These are phyloP conservation scores for Pulicaria dysenterica DNA, from an alignment of 129 eudicot species.

Conservation along the genomic window DNA sequence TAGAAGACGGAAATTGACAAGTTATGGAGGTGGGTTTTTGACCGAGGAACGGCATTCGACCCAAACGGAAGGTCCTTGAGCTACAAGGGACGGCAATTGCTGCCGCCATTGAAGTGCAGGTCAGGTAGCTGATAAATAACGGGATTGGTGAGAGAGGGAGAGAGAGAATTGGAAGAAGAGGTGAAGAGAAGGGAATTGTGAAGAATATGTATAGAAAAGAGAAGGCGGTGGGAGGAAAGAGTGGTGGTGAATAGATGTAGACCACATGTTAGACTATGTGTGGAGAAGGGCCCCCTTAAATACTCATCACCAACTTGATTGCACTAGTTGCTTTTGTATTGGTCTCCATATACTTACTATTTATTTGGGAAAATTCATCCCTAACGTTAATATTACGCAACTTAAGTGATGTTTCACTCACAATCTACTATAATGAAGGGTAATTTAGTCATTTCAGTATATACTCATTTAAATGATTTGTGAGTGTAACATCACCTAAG, in stretches of 20 bases:
- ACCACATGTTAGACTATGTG: conserved; percentile 47
- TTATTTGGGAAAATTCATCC: too few species aligned
- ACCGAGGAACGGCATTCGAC: conserved; percentile 37
- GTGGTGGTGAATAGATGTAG: conserved; percentile 31
- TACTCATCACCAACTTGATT: conserved; percentile 24
- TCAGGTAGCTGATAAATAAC: background rate
- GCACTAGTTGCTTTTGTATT: conserved; percentile 17
- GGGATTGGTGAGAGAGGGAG: background rate
- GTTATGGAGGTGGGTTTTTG: conserved; percentile 34
- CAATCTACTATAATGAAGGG: too few species aligned
- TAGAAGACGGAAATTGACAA: conserved; percentile 28
- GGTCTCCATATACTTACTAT: background rate
- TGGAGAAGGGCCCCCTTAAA: conserved; percentile 27
- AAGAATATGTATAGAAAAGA: background rate
- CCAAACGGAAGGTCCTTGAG: conserved; percentile 34
- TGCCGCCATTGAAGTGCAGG: conserved; percentile 52
- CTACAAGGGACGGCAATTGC: conserved; percentile 54
- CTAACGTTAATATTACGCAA: too few species aligned
- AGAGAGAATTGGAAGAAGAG: background rate
- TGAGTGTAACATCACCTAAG: too few species aligned
- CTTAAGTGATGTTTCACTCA: too few species aligned
- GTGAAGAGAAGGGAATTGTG: background rate
- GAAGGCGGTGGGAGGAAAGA: conserved; percentile 23
- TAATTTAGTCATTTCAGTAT: too few species aligned
- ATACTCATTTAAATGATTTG: too few species aligned